Base-by-base conservation (phyloP, 2,329 filamentous ascomycete genomes). In the Diaporthe batatas region DNA sequence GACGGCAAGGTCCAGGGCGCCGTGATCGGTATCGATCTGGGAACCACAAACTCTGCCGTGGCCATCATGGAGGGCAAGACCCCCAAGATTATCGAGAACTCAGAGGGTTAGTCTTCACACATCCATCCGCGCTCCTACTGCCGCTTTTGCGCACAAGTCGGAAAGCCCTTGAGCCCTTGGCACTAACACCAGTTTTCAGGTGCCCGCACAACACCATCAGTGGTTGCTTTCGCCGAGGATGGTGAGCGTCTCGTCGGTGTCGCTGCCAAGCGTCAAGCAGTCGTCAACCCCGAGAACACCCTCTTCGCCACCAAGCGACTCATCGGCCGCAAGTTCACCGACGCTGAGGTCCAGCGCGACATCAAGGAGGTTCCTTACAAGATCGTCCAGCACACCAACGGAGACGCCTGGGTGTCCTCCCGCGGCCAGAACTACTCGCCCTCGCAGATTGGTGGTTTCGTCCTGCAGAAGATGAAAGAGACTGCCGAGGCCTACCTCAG, bases 381-480 rank as follows among this genome's bases (percentile, higher is more conserved):
- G 91, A 98, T 98, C 79, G 92, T 98, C 74, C 95, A 98, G 87
- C 96, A 98, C 91, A 91, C 87, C 87, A 98, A 98, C 83, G 96
- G 96, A 79, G 96, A 98, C 82, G 96, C 96, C 76, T 98, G 96
- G 96, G 93, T 98, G 76, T 91, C 95, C 85, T 94, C 95, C 79
- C 94, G 95, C 79, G 95, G 92, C 82, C 91, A 98, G 86, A 97
- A 95, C 85, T 98, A 98, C 89, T 98, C 95, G 77, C 96, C 96
- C 72, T 98, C 95, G n/a, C 96, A 98, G 86, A 94, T 98, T 76
- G 96, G 96, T 90, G 96, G 95, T 81, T 98, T 98, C 85, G 90
- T 98, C 77, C 91, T 98, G 80, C 92, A 95, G 85, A 98, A 98
- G 91, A 98, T 98, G 96, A 98, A 97, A 91, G 96, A 98, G 90